Evolutionary conservation across 1,284 basidiomycete species (phyloP).

Genomic region (Filobasidium uniguttulatum): DNA sequence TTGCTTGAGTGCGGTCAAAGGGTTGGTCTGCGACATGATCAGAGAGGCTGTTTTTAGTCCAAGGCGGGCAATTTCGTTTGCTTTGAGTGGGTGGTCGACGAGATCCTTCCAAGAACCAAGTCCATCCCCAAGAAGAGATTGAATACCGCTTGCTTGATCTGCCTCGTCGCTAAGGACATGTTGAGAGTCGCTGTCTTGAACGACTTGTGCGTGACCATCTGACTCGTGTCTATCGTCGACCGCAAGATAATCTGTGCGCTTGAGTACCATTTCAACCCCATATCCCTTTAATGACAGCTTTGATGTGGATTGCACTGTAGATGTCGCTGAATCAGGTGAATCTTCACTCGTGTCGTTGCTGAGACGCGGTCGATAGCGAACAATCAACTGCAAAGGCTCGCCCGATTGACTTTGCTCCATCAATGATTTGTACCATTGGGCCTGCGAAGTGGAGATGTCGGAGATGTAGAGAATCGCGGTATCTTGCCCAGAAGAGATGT

Average conservation of each 20-base stretch:
- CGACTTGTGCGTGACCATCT: too few relatives aligned
- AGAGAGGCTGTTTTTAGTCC: slow-evolving; percentile 60
- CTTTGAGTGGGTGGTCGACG: slow-evolving; percentile 45
- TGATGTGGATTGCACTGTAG: too few relatives aligned
- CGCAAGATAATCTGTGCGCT: slow-evolving; percentile 93
- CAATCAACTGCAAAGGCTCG: slow-evolving; percentile 54
- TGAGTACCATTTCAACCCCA: slow-evolving; percentile 80
- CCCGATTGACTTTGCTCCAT: slow-evolving; percentile 39
- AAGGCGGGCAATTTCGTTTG: slow-evolving; percentile 52
- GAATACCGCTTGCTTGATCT: too few relatives aligned
- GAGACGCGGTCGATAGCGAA: slow-evolving; percentile 50
- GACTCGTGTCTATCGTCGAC: slow-evolving; percentile 73
- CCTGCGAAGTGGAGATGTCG: slow-evolving; percentile 46
- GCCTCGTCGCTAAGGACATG: too few relatives aligned
- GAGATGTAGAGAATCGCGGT: slow-evolving; percentile 56
- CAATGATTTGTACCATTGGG: slow-evolving; percentile 54
- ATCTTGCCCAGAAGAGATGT: slow-evolving; percentile 37
- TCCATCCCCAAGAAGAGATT: neutral
- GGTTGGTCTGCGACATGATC: slow-evolving; percentile 47
- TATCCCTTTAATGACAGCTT: slow-evolving; percentile 60
- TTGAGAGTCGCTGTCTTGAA: too few relatives aligned
- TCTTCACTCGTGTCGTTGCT: neutral
- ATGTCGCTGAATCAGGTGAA: too few relatives aligned
- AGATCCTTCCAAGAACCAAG: slow-evolving; percentile 39
- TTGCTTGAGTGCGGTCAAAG: slow-evolving; percentile 51